Base-by-base conservation (phyloP, 2,329 filamentous ascomycete genomes). In the Westerdykella ornata region DNA sequence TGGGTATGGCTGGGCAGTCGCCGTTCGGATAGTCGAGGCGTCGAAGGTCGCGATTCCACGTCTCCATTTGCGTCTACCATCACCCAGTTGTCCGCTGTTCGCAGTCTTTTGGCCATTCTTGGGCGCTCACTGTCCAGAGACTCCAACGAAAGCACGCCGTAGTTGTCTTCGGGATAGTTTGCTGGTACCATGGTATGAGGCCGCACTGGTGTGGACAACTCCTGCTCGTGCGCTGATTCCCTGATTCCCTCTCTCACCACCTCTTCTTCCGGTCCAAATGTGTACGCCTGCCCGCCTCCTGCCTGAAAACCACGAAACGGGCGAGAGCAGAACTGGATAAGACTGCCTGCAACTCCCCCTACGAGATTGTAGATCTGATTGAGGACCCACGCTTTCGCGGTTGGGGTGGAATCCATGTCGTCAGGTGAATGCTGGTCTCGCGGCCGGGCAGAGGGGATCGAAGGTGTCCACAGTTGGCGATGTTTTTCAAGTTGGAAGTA, bases 221-320 rank as follows among this genome's bases (percentile, higher is more conserved):
- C 33, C 13, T 33, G 30, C 9, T 33, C 30, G n/a, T 17, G 8
- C n/a, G 30, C n/a, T 9, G 8, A 26, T 9, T 57, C 51, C 4
- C 54, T 42, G 1, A 52, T 52, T 2, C 59, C 43, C 32, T 55
- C 54, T 4, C 49, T 48, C 5, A 51, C 54, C n/a, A 59, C 47
- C 45, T 56, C 50, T 45, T 45, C 44, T 22, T 63, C 53, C 6
- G 49, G 42, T n/a, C 71, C 61, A 51, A 86, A 68, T 5, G 76
- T 70, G 57, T 89, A 94, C 18, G 80, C 81, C 45, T 72, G 73
- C 7, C 89, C 90, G 3, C 84, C 87, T 6, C 89, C 90, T 11
- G 89, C 88, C 47, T 89, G 82, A 63, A 96, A 96, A 0, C 89
- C 89, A 41, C 77, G 76, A 57, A 96, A 94, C 0, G 84, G 78